Conservation (phyloP, 139 green algal genomes). For the Chlorella vulgaris region DNA sequence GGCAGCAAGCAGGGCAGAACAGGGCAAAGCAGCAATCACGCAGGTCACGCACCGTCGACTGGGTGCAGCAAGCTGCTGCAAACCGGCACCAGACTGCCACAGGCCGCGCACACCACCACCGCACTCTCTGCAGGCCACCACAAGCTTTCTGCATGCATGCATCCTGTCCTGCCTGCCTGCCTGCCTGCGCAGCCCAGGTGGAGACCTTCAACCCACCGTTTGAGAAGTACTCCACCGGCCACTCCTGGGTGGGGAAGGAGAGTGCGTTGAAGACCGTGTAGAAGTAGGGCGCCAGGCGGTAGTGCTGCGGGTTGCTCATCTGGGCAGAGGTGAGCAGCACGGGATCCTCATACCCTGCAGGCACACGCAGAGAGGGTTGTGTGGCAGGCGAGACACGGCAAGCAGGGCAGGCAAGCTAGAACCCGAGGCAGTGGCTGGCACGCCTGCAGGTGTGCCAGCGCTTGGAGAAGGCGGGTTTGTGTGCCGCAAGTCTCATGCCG, state of each 20-base stretch:
- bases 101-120: too few relatives aligned
- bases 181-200: background rate
- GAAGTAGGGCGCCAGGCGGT: conserved; percentile 6
- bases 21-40: too few relatives aligned
- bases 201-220: background rate
- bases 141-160: background rate
- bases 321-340: conserved; percentile 20
- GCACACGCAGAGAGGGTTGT: too few relatives aligned
- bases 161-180: background rate
- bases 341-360: conserved; percentile 42
- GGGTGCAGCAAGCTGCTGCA: too few relatives aligned
- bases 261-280: conserved; percentile 25
- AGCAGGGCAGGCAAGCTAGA: too few relatives aligned
- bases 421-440: too few relatives aligned
- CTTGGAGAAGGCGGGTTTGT: too few relatives aligned
- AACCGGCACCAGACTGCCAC: too few relatives aligned
- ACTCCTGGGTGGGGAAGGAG: background rate
- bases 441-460: too few relatives aligned
- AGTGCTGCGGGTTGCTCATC: background rate
- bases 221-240: conserved; percentile 26
- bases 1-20: background rate
- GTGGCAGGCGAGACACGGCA: background rate
- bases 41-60: background rate
- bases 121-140: too few relatives aligned
- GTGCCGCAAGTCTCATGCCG: too few relatives aligned